Conservation (phyloP, 345 rosid species). For the Lepidium aucheri region DNA sequence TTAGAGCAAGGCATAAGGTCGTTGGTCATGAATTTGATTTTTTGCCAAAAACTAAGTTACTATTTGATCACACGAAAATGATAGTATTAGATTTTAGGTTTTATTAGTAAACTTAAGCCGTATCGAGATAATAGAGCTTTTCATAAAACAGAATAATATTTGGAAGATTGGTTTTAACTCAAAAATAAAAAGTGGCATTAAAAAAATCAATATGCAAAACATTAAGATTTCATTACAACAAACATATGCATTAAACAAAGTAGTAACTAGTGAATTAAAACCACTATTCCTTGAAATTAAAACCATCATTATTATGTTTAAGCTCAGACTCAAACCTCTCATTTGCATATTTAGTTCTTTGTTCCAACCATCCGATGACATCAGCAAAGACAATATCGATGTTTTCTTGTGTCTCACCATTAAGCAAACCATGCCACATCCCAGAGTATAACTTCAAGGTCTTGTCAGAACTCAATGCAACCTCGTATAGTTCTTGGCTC, state of each 20-base stretch:
- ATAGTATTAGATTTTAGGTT: too few species aligned
- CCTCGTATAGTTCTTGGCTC: slow-evolving; percentile 45
- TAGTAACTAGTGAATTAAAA: not conserved
- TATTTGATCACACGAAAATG: too few species aligned
- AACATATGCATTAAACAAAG: not conserved
- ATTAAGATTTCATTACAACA: not conserved
- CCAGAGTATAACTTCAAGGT: slow-evolving; percentile 61
- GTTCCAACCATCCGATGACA: slow-evolving; percentile 53
- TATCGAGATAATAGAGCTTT: too few species aligned
- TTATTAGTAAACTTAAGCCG: too few species aligned
- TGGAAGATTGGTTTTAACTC: too few species aligned
- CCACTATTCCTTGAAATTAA: not conserved
- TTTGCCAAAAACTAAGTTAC: too few species aligned
- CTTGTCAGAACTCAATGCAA: slow-evolving; percentile 61
- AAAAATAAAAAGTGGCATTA: not conserved
- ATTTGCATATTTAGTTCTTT: slow-evolving; percentile 28
- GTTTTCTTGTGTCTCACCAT: slow-evolving; percentile 60
- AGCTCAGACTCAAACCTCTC: slow-evolving; percentile 48
- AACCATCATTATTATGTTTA: slow-evolving; percentile 15
- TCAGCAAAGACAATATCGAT: slow-evolving; percentile 56
- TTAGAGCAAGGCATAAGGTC: too few species aligned
- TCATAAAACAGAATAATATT: too few species aligned
- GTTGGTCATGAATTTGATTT: too few species aligned
- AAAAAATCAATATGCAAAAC: not conserved
- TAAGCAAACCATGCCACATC: slow-evolving; percentile 89